These are phyloP conservation scores for Dissophora ornata DNA, from an alignment of 192 early-diverging fungal species.

Conservation along the genomic window DNA sequence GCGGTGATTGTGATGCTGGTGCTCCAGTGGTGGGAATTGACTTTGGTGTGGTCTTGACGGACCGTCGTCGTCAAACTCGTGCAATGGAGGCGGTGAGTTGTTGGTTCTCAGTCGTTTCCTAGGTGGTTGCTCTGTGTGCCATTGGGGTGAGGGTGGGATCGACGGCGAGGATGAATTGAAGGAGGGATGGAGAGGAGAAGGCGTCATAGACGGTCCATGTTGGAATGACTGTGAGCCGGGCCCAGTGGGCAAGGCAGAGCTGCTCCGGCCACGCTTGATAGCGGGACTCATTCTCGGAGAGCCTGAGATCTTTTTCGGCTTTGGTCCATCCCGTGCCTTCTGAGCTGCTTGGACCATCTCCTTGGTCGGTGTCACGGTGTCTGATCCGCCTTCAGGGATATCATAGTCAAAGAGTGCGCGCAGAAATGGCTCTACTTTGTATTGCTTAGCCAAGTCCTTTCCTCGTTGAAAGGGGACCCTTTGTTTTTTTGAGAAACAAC, in stretches of 20 bases:
- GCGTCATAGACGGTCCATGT: slow-evolving; percentile 32
- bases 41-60: slow-evolving; percentile 4
- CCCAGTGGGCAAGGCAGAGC: slow-evolving; percentile 21
- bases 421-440: slow-evolving; percentile 77
- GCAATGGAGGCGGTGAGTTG: slow-evolving; percentile 35
- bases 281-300: slow-evolving; percentile 25
- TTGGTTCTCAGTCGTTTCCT: slow-evolving; percentile 37
- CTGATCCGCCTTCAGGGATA: slow-evolving; percentile 59
- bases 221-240: slow-evolving; percentile 16
- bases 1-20: slow-evolving; percentile 15
- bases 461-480: slow-evolving; percentile 92
- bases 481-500: too few relatives aligned
- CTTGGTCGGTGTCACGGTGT: slow-evolving; percentile 56
- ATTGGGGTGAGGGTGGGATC: slow-evolving; percentile 46
- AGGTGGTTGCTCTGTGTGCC: slow-evolving; percentile 35
- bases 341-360: slow-evolving; percentile 55
- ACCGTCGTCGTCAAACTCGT: slow-evolving; percentile 38
- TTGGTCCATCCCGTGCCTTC: slow-evolving; percentile 18
- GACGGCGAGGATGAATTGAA: slow-evolving; percentile 39
- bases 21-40: slow-evolving; percentile 5
- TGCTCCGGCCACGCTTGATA: slow-evolving; percentile 15
- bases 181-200: slow-evolving; percentile 43
- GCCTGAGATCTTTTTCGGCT: slow-evolving; percentile 12
- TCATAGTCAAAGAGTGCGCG: slow-evolving; percentile 87
- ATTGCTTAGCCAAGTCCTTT: slow-evolving; percentile 84